Conservation (phyloP, 345 rosid species). For the Populus alba region DNA sequence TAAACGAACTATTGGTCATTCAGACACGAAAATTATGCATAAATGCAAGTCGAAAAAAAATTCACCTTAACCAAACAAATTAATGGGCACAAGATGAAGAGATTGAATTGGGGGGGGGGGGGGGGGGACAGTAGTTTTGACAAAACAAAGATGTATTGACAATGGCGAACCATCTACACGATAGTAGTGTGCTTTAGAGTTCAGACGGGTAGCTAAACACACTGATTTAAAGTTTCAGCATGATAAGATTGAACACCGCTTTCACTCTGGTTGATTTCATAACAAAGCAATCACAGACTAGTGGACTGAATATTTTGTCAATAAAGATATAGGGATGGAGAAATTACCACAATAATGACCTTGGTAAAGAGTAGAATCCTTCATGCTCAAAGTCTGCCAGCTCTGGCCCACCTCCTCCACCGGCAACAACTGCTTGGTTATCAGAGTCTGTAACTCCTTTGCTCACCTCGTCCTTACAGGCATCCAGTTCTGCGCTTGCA, state of each 20-base stretch:
- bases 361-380: slow-evolving; percentile 31
- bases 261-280: not conserved
- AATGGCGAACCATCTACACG: not conserved
- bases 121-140: not conserved
- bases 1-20: too few species aligned
- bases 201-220: not conserved
- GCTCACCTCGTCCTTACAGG: slow-evolving; percentile 31
- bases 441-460: slow-evolving; percentile 39
- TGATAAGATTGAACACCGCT: not conserved
- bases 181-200: not conserved
- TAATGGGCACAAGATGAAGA: not conserved
- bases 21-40: not conserved
- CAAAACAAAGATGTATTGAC: not conserved
- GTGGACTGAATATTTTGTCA: not conserved
- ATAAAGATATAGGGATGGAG: not conserved
- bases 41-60: not conserved
- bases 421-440: slow-evolving; percentile 43
- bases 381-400: slow-evolving; percentile 36
- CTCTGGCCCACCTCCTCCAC: slow-evolving; percentile 67
- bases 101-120: not conserved
- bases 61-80: not conserved
- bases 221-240: not conserved
- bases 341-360: slow-evolving; percentile 59
- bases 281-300: not conserved
- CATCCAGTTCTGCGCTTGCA: slow-evolving; percentile 38